Conservation (phyloP, 208 protist species). For the Entamoeba moshkovskii region DNA sequence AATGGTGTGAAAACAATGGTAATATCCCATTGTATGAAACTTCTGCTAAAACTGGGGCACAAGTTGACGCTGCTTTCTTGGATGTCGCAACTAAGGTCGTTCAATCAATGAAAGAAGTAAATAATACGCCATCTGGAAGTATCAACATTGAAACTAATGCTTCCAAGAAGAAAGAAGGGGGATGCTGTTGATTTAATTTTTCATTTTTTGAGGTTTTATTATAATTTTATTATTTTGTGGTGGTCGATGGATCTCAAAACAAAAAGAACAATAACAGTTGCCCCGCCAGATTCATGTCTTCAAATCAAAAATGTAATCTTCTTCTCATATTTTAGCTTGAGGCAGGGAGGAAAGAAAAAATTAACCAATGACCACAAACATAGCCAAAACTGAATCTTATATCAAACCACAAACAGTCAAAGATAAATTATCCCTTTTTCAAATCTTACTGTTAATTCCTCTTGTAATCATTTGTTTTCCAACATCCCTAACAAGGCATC, state of each 20-base stretch:
- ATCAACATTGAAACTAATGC: background rate
- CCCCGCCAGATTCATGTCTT: no score
- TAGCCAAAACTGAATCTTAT: no score
- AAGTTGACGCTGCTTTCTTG: background rate
- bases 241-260: no score
- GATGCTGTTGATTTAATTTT: background rate
- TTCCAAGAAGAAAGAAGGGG: background rate
- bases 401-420: background rate
- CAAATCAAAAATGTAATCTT: no score
- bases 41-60: background rate
- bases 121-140: background rate
- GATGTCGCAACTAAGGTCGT: background rate
- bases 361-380: no score
- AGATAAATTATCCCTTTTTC: background rate
- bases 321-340: no score
- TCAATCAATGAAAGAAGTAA: slow-evolving; percentile 3
- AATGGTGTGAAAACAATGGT: background rate
- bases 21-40: background rate
- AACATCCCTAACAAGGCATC: background rate
- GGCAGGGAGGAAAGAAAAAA: no score
- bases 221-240: background rate
- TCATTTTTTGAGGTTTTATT: background rate
- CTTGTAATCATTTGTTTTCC: background rate
- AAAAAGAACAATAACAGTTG: no score
- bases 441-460: background rate